phyloP scores from a whole-genome alignment of 306 rosid species.

The Vigna hirtella region DNA sequence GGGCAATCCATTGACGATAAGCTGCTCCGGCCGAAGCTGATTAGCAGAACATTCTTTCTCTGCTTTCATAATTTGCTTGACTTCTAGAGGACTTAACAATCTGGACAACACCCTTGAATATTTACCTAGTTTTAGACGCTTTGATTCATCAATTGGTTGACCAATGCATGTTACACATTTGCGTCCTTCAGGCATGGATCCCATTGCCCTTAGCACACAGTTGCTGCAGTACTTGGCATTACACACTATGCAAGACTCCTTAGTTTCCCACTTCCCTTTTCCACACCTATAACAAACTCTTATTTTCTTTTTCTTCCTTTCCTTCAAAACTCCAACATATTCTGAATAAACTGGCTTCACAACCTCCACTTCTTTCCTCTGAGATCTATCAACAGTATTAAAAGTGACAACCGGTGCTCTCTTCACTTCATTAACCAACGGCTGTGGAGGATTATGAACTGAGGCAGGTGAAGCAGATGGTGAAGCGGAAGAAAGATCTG shows the following conservation, averaged over 20 bases:
- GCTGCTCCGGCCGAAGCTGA: constrained; percentile 98
- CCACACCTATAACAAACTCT: constrained; percentile 90
- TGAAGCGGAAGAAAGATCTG: constrained; percentile 85
- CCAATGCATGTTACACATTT: constrained; percentile 93
- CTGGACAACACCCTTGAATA: constrained; percentile 88
- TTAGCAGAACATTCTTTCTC: constrained; percentile 97
- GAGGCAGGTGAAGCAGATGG: constrained; percentile 94
- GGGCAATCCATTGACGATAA: constrained; percentile 81
- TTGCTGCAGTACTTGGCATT: constrained; percentile 88
- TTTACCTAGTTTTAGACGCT: constrained; percentile 80
- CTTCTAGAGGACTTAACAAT: constrained; percentile 93
- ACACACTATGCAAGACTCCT: constrained; percentile 91
- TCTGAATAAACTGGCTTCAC: constrained; percentile 78
- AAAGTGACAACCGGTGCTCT: constrained; percentile 88
- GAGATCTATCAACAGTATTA: constrained; percentile 69
- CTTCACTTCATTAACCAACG: constrained; percentile 59
- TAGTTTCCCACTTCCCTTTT: constrained; percentile 98
- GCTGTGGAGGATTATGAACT: constrained; percentile 72
- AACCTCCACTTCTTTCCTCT: constrained; percentile 65
- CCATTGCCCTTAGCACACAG: constrained; percentile 97
- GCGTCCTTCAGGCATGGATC: constrained; percentile 99
- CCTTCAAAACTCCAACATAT: constrained; percentile 73
- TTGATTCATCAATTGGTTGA: constrained; percentile 88
- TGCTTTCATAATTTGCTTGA: constrained; percentile 97
- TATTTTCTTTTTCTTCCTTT: constrained; percentile 81